Evolutionary conservation across 2,329 filamentous ascomycete genomes (phyloP), one percentile per base, ranked within the genome.

Genomic region (Sphaerulina musiva): DNA sequence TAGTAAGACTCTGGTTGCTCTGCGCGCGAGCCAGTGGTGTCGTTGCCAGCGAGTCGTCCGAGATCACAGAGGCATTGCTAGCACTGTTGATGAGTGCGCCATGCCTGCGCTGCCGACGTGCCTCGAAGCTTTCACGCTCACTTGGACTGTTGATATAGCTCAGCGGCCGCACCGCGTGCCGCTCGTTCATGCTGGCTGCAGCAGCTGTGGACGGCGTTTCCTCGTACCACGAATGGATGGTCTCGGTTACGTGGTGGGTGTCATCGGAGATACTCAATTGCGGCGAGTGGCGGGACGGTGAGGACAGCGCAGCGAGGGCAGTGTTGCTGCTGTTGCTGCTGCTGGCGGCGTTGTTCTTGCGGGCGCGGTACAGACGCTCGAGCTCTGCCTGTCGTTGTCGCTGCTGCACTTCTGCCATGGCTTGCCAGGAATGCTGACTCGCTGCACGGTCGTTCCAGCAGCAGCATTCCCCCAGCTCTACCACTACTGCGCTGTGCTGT

Each of bases 231-330:
- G 90, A 90, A 49, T 89, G 89, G 72, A 95, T 95, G 56, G 89
- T 87, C 72, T 95, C 91, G 53, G 90, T 95, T 69, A 95, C 89
- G 80, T 95, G 91, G 74, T 95, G 89, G 73, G 81, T 89, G 57
- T 91, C 87, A 73, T 95, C 90, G 71, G 87, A 93, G 70, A 95
- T 85, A 63, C 81, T 84, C 58, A 84, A 74, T 63, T 83, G 79
- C 58, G 81, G 76, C 62, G 73, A 74, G 73, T 84, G 82, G 29
- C 40, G 17, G 32, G 29, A 17, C 29, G 31, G 20, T 62, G 66
- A 78, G 76, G 59, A 78, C 74, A 63, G 74, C 71, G 63, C 78
- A 72, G 71, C 78, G 78, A 66, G 69, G 39, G 52, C 14, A 36
- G 48, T 12, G 45, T 45, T 23, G 42, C n/a, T 23, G 40, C 38